Percentiles rank a stretch among this genome's conserved stretches.
Evolutionary conservation across 2,329 filamentous ascomycete genomes (phyloP).

Genomic region (Pseudopyrenochaeta lycopersici): DNA sequence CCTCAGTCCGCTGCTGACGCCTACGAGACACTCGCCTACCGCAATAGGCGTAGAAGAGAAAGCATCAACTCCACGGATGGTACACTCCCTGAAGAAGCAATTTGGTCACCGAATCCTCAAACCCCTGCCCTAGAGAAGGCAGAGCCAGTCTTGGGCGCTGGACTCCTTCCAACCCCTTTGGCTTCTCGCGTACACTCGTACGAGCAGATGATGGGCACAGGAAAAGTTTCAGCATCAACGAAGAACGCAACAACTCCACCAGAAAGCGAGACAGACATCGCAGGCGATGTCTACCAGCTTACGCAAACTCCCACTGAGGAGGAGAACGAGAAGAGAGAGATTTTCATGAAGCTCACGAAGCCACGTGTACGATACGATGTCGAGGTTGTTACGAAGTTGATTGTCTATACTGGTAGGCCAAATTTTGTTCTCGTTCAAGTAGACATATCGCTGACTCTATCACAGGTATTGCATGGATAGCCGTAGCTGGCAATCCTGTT

Average conservation of each 20-base stretch:
- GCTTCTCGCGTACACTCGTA: constrained; percentile 66
- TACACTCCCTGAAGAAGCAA: constrained; percentile 36
- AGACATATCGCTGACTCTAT: not conserved
- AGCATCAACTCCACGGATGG: constrained; percentile 60
- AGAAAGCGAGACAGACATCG: constrained; percentile 43
- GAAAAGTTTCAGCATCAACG: constrained; percentile 50
- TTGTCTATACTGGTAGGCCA: constrained; percentile 87
- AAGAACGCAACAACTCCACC: constrained; percentile 29
- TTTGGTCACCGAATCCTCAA: constrained; percentile 35
- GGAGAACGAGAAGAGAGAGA: constrained; percentile 63
- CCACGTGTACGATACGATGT: constrained; percentile 95
- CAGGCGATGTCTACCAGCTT: constrained; percentile 32
- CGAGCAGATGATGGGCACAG: constrained; percentile 78
- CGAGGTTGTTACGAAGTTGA: constrained; percentile 96
- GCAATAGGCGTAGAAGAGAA: constrained; percentile 73
- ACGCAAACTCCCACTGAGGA: constrained; percentile 37
- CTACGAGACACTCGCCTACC: constrained; percentile 92
- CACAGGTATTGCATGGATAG: constrained; percentile 83
- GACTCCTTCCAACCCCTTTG: constrained; percentile 59
- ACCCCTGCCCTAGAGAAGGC: constrained; percentile 36
- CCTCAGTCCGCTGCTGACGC: constrained; percentile 96
- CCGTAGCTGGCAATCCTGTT: constrained; percentile 77
- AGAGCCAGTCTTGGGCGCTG: constrained; percentile 50
- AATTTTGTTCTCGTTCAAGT: not conserved
- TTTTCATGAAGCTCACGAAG: constrained; percentile 84